Percentiles rank a stretch among this genome's conserved stretches.
phyloP scores from a whole-genome alignment of 495 filamentous ascomycete species.

The Acidiella bohemica region DNA sequence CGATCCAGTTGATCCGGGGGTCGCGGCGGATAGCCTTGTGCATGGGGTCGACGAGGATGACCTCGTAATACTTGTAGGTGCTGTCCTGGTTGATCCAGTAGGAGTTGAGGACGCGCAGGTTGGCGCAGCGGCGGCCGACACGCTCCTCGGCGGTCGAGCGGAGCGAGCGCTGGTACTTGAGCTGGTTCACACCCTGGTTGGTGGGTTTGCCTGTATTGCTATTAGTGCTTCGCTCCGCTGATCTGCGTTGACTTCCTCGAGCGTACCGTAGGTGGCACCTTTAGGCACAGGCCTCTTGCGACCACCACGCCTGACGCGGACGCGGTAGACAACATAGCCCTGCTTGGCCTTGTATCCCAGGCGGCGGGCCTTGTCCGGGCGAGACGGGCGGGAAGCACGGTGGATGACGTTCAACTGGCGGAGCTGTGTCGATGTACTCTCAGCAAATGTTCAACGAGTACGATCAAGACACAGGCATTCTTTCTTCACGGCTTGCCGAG shows the following conservation, averaged over 20 bases:
- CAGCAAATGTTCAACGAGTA: constrained; percentile 99
- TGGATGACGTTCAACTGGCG: constrained; percentile 98
- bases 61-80: constrained; percentile 99
- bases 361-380: constrained; percentile 98
- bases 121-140: constrained; percentile 96
- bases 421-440: constrained; percentile 99
- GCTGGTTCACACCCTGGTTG: constrained; percentile 99
- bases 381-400: constrained; percentile 93
- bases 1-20: constrained; percentile 99
- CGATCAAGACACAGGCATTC: constrained; percentile 56
- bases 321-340: constrained; percentile 99
- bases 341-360: constrained; percentile 99
- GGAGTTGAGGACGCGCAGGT: constrained; percentile 96
- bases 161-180: constrained; percentile 99
- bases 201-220: constrained; percentile 75
- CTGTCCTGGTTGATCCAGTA: constrained; percentile 99
- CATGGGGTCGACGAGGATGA: constrained; percentile 98
- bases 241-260: background rate
- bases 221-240: background rate
- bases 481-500: background rate
- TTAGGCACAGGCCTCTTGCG: constrained; percentile 84
- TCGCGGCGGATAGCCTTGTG: constrained; percentile 99
- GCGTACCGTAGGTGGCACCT: constrained; percentile 94
- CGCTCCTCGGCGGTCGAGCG: constrained; percentile 96
- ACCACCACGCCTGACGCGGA: constrained; percentile 92